Evolutionary conservation across 805 yeast species (phyloP).

Genomic region (Ogataea ganodermae): DNA sequence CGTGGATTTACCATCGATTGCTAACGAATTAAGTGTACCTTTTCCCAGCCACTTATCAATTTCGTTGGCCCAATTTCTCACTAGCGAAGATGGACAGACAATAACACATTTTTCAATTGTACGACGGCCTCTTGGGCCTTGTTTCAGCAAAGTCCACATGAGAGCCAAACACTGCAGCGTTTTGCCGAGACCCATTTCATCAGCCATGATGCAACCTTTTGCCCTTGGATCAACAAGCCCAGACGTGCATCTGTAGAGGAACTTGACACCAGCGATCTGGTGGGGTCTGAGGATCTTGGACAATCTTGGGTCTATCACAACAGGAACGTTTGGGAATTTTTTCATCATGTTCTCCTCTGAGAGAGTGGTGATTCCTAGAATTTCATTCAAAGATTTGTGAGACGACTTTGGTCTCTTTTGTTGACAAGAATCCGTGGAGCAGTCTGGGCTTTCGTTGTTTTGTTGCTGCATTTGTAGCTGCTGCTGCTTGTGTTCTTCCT

Average conservation of each 20-base stretch:
- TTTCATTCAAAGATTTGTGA: conserved; percentile 74
- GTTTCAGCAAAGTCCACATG: conserved; percentile 89
- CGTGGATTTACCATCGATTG: conserved; percentile 87
- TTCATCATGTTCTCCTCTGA: conserved; percentile 48
- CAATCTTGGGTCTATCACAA: conserved; percentile 88
- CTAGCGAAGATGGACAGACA: conserved; percentile 93
- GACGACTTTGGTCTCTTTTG: conserved; percentile 41
- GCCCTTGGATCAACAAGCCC: conserved; percentile 84
- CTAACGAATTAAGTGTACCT: conserved; percentile 84
- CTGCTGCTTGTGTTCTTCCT: conserved; percentile 29
- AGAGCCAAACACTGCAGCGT: conserved; percentile 86
- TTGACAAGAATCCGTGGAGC: neutral
- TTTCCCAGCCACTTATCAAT: conserved; percentile 93
- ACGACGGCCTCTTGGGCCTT: conserved; percentile 81
- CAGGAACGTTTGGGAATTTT: conserved; percentile 85
- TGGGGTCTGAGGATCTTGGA: conserved; percentile 90
- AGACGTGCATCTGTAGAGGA: conserved; percentile 85
- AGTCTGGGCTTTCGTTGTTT: neutral
- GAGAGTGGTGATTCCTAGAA: conserved; percentile 66
- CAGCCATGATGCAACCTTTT: conserved; percentile 97
- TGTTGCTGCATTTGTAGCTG: conserved; percentile 27
- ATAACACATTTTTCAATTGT: conserved; percentile 88
- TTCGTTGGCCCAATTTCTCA: conserved; percentile 97
- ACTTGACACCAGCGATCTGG: conserved; percentile 93
- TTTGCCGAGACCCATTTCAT: conserved; percentile 94